Conservation (phyloP, 176 grass and related monocot species). For the Oryza longistaminata region DNA sequence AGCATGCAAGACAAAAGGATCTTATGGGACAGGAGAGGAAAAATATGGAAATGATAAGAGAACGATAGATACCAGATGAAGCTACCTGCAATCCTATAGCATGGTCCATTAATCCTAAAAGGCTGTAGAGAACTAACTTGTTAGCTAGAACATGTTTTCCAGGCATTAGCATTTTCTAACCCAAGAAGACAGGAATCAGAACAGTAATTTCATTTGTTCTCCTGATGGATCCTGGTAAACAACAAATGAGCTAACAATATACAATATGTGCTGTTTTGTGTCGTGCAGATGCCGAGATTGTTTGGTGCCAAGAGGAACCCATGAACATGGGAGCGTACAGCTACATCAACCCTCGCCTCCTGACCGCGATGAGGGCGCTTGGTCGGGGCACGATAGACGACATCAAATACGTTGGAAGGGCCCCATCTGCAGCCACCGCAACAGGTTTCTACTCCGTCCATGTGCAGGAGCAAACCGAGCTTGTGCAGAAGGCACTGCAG, state of each 20-base stretch:
- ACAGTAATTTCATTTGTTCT: background rate
- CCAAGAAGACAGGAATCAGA: background rate
- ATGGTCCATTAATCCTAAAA: conserved; percentile 9
- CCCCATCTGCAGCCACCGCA: conserved; percentile 87
- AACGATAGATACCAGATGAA: background rate
- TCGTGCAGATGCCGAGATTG: conserved; percentile 87
- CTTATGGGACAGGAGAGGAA: background rate
- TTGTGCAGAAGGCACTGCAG: conserved; percentile 85
- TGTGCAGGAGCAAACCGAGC: conserved; percentile 80
- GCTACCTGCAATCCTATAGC: background rate
- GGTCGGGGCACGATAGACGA: conserved; percentile 68
- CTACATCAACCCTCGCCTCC: conserved; percentile 75
- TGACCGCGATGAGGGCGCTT: conserved; percentile 72
- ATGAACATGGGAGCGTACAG: conserved; percentile 97
- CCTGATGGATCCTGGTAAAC: background rate
- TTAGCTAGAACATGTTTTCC: conserved; percentile 10
- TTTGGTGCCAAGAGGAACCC: conserved; percentile 97
- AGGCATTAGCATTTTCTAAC: background rate
- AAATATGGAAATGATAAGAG: background rate
- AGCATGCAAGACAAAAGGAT: background rate
- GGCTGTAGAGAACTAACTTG: background rate
- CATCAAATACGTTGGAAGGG: conserved; percentile 86
- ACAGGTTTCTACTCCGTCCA: conserved; percentile 85
- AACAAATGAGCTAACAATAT: background rate
- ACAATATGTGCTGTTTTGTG: conserved; percentile 2